phyloP scores from a whole-genome alignment of 257 asterid species.

The Haberlea rhodopensis region DNA sequence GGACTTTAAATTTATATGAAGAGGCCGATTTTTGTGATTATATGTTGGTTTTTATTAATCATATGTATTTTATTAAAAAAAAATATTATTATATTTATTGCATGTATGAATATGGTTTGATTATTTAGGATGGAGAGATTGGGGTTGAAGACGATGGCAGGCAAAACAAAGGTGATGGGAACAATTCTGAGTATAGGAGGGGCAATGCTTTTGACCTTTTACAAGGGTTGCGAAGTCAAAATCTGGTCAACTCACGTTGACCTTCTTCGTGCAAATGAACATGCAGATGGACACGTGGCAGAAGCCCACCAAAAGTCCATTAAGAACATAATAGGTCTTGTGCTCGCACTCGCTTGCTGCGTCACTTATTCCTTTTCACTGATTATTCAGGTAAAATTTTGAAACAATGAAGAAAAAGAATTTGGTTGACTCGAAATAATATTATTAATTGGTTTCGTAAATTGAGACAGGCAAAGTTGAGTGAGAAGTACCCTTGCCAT shows the following conservation, averaged over 20 bases:
- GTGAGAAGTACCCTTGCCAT: constrained; percentile 55
- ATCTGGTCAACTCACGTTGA: constrained; percentile 20
- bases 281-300: constrained; percentile 22
- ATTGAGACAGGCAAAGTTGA: constrained; percentile 43
- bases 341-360: constrained; percentile 26
- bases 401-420: too few species aligned
- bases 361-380: constrained; percentile 25
- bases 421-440: too few species aligned
- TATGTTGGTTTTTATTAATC: too few species aligned
- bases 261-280: constrained; percentile 8
- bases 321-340: constrained; percentile 32
- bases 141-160: constrained; percentile 30
- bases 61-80: too few species aligned
- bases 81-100: too few species aligned
- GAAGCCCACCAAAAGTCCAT: constrained; percentile 2
- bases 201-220: constrained; percentile 43
- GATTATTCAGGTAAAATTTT: constrained; percentile 35
- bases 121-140: constrained; percentile 38
- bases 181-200: constrained; percentile 40
- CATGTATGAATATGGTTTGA: not conserved
- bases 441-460: not conserved
- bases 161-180: constrained; percentile 40
- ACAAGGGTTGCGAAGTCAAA: constrained; percentile 33
- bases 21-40: too few species aligned
- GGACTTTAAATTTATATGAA: too few species aligned